Percentiles rank a stretch among this genome's conserved stretches.
Conservation (phyloP, 805 yeast species). For the Candida incommunis region DNA sequence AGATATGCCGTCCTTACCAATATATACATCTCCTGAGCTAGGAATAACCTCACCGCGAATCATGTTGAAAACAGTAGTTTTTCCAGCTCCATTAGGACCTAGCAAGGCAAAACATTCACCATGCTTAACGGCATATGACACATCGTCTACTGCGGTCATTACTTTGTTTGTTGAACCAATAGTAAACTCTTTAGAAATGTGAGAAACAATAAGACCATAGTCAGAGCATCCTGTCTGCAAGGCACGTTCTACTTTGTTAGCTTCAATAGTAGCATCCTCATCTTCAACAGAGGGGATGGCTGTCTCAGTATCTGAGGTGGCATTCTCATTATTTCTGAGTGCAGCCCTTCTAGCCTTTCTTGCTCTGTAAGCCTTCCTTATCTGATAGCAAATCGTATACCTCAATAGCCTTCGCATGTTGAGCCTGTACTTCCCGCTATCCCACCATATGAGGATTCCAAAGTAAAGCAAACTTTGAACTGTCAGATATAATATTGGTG, state of each 20-base stretch:
- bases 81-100: constrained; percentile 27
- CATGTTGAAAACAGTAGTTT: constrained; percentile 23
- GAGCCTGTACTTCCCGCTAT: constrained; percentile 18
- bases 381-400: too few species aligned
- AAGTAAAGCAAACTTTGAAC: constrained; percentile 14
- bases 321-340: neutral
- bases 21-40: constrained; percentile 17
- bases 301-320: neutral
- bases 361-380: too few species aligned
- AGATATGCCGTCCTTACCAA: constrained; percentile 14
- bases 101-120: constrained; percentile 23
- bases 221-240: neutral
- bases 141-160: constrained; percentile 15
- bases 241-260: neutral
- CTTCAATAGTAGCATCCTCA: neutral
- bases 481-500: constrained; percentile 21
- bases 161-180: neutral
- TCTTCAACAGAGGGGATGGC: too few species aligned
- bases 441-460: constrained; percentile 20
- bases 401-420: constrained; percentile 1
- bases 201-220: neutral
- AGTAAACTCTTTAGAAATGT: neutral
- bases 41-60: constrained; percentile 22
- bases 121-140: constrained; percentile 20
- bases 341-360: neutral